Conservation (phyloP, 306 rosid species). For the Betula pendula region DNA sequence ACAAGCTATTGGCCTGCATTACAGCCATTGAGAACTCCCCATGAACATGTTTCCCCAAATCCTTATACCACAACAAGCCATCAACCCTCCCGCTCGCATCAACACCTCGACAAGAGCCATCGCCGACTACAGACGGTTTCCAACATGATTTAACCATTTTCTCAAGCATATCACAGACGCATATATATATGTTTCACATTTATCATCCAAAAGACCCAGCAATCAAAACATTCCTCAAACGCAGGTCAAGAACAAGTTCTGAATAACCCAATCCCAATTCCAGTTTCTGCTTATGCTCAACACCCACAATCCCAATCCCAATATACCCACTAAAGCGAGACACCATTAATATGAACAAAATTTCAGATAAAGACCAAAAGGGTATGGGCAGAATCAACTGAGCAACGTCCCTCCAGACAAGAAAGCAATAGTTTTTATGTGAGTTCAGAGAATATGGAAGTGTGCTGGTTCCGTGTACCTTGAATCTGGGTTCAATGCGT, state of each 20-base stretch:
- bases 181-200: constrained; percentile 18
- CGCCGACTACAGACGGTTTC: constrained; percentile 56
- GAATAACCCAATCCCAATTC: constrained; percentile 23
- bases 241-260: constrained; percentile 28
- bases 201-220: constrained; percentile 40
- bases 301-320: constrained; percentile 36
- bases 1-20: constrained; percentile 65
- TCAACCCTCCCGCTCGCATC: constrained; percentile 60
- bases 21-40: constrained; percentile 91
- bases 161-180: constrained; percentile 1
- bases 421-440: constrained; percentile 45
- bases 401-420: constrained; percentile 60
- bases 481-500: constrained; percentile 57
- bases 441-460: constrained; percentile 77
- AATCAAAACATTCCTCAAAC: constrained; percentile 23
- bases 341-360: constrained; percentile 56
- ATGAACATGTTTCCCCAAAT: constrained; percentile 73
- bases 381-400: constrained; percentile 75
- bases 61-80: constrained; percentile 78
- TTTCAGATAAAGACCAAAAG: constrained; percentile 53
- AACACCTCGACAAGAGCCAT: constrained; percentile 30
- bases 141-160: constrained; percentile 75
- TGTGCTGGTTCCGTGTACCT: constrained; percentile 66
- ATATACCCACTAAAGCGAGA: constrained; percentile 44
- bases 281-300: constrained; percentile 39